Base-by-base conservation (phyloP, 108 stramenopile genomes). In the Hondaea fermentalgiana region DNA sequence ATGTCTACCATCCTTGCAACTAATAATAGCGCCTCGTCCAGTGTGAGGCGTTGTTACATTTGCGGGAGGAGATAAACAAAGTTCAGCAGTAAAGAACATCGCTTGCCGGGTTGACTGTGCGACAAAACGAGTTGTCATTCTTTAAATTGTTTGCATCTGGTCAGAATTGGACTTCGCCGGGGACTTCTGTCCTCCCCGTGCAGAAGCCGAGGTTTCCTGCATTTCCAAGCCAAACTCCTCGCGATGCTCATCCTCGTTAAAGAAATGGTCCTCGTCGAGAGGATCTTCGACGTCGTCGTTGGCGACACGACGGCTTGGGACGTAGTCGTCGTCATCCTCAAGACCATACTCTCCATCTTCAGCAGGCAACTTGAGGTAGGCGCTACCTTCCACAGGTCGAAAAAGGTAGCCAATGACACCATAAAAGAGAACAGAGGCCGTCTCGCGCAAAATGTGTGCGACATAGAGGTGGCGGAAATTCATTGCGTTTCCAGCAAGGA, bases 401-500 rank as follows among this genome's bases (percentile, higher is more conserved):
- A 99, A 98, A 55, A 93, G 90, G 88, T 94, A 91, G 23, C 98
- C 99, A 17, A 96, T 95, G 23, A 96, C 60, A n/a, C 93, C 89
- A 93, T 98, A 99, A 88, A 98, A 99, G 2, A 91, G 89, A 16
- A 98, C 72, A 0, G 98, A 97, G 10, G 94, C 96, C 45, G 92
- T 57, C 91, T 99, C 99, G 72, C 94, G 90, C 17, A 96, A 91
- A 43, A 97, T 91, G 87, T 95, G 91, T 25, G 95, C 92, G n/a
- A 99, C 87, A 97, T 97, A 99, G 42, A 95, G 91, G 87, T 96
- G 93, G 42, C 95, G 91, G 90, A 96, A 99, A 45, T 94, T 95
- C 49, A 99, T 89, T 44, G 91, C 91, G 5, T 97, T 95, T 4
- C 95, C 91, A 87, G 98, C 94, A 14, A 99, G 91, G 90, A 95